Conservation (phyloP, 1,284 basidiomycete species). For the Mrakiaceae sp. region DNA sequence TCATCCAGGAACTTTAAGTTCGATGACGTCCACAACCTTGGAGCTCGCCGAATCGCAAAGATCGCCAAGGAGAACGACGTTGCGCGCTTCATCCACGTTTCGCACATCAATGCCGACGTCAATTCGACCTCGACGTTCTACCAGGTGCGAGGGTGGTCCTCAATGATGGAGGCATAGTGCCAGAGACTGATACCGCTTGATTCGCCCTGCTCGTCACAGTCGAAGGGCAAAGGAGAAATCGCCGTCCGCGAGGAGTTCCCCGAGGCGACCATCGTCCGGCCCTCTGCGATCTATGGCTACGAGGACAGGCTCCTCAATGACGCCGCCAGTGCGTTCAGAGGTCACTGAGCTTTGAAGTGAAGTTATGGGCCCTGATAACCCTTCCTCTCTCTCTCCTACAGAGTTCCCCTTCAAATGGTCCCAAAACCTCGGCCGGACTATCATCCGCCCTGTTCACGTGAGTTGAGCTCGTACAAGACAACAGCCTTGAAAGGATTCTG, state of each 20-base stretch:
- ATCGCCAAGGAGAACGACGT: constrained; percentile 69
- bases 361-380: background rate
- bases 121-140: constrained; percentile 76
- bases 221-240: constrained; percentile 85
- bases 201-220: constrained; percentile 20
- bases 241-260: constrained; percentile 77
- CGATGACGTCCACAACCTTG: constrained; percentile 63
- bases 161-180: too few species aligned
- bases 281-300: constrained; percentile 74
- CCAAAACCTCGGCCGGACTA: constrained; percentile 76
- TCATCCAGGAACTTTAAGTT: constrained; percentile 65
- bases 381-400: constrained; percentile 29
- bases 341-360: background rate
- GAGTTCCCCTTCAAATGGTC: constrained; percentile 93
- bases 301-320: constrained; percentile 93
- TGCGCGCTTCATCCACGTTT: constrained; percentile 82
- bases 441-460: constrained; percentile 85
- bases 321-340: constrained; percentile 61
- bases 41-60: constrained; percentile 68
- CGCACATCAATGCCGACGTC: constrained; percentile 81
- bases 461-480: constrained; percentile 28
- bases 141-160: constrained; percentile 30
- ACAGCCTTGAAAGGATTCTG: background rate
- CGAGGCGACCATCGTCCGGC: constrained; percentile 79
- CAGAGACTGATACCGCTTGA: too few species aligned